phyloP scores from a whole-genome alignment of 2,329 filamentous ascomycete species.

The Magnaporthiopsis incrustans region DNA sequence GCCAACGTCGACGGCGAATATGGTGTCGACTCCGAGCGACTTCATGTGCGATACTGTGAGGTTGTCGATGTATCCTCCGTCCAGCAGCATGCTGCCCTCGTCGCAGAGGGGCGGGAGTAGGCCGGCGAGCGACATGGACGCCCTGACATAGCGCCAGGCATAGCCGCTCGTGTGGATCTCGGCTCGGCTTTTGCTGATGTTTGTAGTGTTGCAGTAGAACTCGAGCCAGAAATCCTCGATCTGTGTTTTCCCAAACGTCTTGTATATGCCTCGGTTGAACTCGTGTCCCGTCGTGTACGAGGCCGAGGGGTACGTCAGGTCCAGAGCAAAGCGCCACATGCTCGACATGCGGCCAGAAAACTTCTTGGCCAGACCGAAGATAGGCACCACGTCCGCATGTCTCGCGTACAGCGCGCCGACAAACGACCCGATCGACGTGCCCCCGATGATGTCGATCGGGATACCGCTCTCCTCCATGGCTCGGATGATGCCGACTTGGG shows the following conservation, averaged over 20 bases:
- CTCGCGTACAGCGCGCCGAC: constrained; percentile 92
- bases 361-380: constrained; percentile 95
- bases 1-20: constrained; percentile 94
- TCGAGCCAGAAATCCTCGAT: constrained; percentile 99
- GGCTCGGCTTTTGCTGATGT: constrained; percentile 86
- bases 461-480: constrained; percentile 95
- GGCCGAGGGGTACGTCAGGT: constrained; percentile 90
- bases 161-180: constrained; percentile 96
- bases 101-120: constrained; percentile 90
- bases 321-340: constrained; percentile 96
- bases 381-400: constrained; percentile 92
- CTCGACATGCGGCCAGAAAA: constrained; percentile 98
- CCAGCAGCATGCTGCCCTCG: constrained; percentile 91
- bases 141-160: constrained; percentile 93
- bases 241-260: constrained; percentile 91
- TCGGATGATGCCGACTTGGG: constrained; percentile 88
- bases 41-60: constrained; percentile 97
- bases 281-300: constrained; percentile 98
- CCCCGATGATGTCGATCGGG: constrained; percentile 89
- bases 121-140: constrained; percentile 93
- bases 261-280: constrained; percentile 98
- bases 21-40: constrained; percentile 80
- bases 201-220: constrained; percentile 98
- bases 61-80: constrained; percentile 96
- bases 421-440: constrained; percentile 93